These are phyloP conservation scores for Fraxinus ornus DNA, from an alignment of 305 asterid genomes.

Conservation along the genomic window DNA sequence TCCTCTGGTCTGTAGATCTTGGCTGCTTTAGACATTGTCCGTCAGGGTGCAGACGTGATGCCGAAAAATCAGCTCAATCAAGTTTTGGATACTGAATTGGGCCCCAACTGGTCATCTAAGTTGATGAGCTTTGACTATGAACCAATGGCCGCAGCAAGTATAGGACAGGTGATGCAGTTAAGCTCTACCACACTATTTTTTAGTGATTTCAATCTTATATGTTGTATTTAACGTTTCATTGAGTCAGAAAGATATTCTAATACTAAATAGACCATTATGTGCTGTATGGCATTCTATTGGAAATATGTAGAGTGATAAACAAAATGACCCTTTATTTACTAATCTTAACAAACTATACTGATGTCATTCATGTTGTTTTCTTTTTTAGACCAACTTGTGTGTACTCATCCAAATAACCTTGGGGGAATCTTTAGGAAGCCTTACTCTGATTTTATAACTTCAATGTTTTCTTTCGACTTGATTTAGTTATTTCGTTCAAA, in stretches of 20 bases:
- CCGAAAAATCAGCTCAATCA: constrained; percentile 85
- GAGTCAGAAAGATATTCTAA: background rate
- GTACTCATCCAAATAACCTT: background rate
- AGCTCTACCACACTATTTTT: background rate
- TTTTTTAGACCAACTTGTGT: background rate
- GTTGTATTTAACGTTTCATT: background rate
- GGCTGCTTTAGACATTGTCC: constrained; percentile 92
- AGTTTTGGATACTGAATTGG: constrained; percentile 86
- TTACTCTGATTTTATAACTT: background rate
- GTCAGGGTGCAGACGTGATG: constrained; percentile 99
- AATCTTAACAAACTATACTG: background rate
- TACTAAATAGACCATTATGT: background rate
- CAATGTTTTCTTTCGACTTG: background rate
- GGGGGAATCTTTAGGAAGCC: background rate
- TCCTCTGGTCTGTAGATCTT: constrained; percentile 52
- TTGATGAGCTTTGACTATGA: constrained; percentile 77
- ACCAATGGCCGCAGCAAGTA: constrained; percentile 96
- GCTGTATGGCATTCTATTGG: background rate
- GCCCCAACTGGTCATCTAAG: constrained; percentile 71
- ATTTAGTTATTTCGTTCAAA: background rate
- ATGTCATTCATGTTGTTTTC: background rate
- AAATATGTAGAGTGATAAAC: background rate
- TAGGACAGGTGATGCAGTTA: constrained; percentile 72
- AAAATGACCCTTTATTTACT: background rate
- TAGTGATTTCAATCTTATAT: background rate